Base-by-base conservation (phyloP, 2,329 filamentous ascomycete genomes). In the Parastagonospora avenae region DNA sequence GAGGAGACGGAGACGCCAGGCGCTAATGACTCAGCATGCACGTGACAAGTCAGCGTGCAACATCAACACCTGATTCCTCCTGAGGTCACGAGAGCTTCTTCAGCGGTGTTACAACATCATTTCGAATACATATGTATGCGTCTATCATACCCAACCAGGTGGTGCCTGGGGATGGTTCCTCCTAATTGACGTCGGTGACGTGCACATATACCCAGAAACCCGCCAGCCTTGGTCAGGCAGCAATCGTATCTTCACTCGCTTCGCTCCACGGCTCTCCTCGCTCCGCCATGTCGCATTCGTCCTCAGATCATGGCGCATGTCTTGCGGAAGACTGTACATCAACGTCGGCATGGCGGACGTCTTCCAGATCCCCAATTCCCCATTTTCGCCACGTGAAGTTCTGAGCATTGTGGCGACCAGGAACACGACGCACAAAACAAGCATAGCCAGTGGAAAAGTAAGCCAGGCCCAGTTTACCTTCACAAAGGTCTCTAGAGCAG, bases 341-440 rank as follows among this genome's bases (percentile, higher is more conserved):
- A 71, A 49, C 0, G 62, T 57, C 0, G 68, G 64, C 57, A 72
- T 64, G 0, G 67, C 57, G 1, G 68, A 71, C 0, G 59, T 72
- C 19, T 72, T 72, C 67, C 67, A 72, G 1, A 68, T 33, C 0
- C 59, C 63, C 0, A 42, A 42, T 0, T 11, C 42, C 1, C 29
- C 41, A 9, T 58, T 15, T 4, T 6, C 9, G 11, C 8, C 16
- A 2, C 28, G 8, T 15, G 42, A 36, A 15, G 52, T 64, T 24
- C 54, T 59, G 2, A 50, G 19, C 0, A 69, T 62, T 0, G 68
- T 71, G 0, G 52, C 49, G 1, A 61, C 42, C 8, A 71, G 47
- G 32, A 72, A 72, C 0, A 61, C 6, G 0, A 70, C 30, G 14
- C 50, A 62, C 2, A 67, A 16, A 1, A 59, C 0, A 0, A 71